A percentile compares a stretch with the other conserved stretches of the same genome.
Evolutionary conservation across 192 early-diverging fungal species (phyloP).

Genomic region (Globomyces pollinis-pini): DNA sequence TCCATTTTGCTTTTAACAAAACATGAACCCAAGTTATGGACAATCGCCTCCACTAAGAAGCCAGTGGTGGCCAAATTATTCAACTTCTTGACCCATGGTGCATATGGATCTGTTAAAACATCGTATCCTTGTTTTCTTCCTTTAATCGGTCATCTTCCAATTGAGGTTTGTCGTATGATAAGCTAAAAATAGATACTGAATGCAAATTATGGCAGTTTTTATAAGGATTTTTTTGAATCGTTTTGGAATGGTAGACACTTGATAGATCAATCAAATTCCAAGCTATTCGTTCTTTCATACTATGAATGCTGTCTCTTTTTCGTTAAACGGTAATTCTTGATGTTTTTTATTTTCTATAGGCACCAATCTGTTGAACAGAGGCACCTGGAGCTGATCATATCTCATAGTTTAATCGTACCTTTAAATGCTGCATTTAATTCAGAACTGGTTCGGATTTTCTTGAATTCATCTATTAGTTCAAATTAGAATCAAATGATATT

Average conservation of each 20-base stretch:
- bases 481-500: too few species aligned
- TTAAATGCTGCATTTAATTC: too few species aligned
- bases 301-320: constrained; percentile 62
- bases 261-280: constrained; percentile 39
- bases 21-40: constrained; percentile 15
- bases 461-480: too few species aligned
- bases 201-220: constrained; percentile 15
- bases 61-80: constrained; percentile 54
- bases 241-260: constrained; percentile 10
- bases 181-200: too few species aligned
- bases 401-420: too few species aligned
- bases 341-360: too few species aligned
- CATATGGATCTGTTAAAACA: constrained; percentile 54
- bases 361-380: too few species aligned
- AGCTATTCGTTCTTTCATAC: constrained; percentile 52
- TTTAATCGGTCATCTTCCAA: constrained; percentile 57
- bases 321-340: too few species aligned
- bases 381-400: too few species aligned
- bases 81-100: constrained; percentile 58
- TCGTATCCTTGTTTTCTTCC: constrained; percentile 75
- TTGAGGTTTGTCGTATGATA: constrained; percentile 21
- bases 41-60: constrained; percentile 45
- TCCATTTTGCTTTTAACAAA: constrained; percentile 71
- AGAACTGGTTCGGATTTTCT: too few species aligned
- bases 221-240: background rate